Base-by-base conservation (phyloP, 2,329 filamentous ascomycete species). In the Aspergillus ochraceoroseus region DNA sequence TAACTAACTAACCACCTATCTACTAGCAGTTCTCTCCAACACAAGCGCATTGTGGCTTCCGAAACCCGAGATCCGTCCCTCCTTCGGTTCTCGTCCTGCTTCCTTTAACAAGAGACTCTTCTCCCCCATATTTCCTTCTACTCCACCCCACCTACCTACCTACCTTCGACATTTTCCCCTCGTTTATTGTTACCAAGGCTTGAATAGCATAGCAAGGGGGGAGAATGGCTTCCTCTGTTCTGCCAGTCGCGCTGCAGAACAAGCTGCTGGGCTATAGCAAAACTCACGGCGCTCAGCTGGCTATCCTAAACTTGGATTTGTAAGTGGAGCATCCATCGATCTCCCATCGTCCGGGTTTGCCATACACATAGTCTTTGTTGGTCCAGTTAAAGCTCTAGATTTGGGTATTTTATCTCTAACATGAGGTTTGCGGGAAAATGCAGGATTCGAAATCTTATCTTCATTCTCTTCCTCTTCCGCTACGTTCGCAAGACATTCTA, bases 391-490 rank as follows among this genome's bases (percentile, higher is more conserved):
- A n/a, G n/a, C n/a, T n/a, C n/a, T n/a, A n/a, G 17, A 4, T 5
- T 27, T 32, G 4, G 12, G 14, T 14, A 17, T 6, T 23, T 23
- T 4, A 12, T 15, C 8, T 23, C 31, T 40, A 19, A 40, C 18
- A 31, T 28, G 27, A 5, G 17, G 17, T 27, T 11, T 26, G 17
- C 15, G 32, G 12, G 17, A n/a, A n/a, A n/a, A n/a, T n/a, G n/a
- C 51, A 90, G 87, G 45, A 59, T 95, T 47, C 85, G 87, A 39
- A 94, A 95, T 62, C 72, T 95, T 44, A 72, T 96, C 55, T 94
- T 96, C 65, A 74, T 89, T 59, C 77, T 94, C 54, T 95, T 96
- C 69, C 64, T 95, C 45, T 71, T 94, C 32, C 83, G 89, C 61
- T 85, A 88, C 74, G 78, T 83, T 20, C 85, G 87, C 51, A 85